A percentile compares a stretch with the other conserved stretches of the same genome.
Conservation (phyloP, 768 basidiomycete species). For the Pleurotus tuoliensis region DNA sequence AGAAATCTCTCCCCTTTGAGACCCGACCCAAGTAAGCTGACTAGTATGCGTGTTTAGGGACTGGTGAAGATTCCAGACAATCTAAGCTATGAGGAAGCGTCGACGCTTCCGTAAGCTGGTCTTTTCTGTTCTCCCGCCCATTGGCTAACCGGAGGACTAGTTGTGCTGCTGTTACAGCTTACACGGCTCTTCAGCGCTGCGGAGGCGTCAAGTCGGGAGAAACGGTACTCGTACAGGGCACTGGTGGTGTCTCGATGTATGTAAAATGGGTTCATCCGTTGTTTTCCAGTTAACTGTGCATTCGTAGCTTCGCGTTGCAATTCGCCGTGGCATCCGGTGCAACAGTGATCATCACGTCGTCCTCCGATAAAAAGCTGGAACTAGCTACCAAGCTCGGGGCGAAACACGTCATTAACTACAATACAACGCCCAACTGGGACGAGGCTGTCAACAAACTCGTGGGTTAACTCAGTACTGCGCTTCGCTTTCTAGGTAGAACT, state of each 20-base stretch:
- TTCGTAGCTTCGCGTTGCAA: slow-evolving; percentile 38
- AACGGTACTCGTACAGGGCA: slow-evolving; percentile 41
- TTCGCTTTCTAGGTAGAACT: background rate
- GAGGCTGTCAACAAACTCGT: slow-evolving; percentile 34
- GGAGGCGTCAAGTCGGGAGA: slow-evolving; percentile 41
- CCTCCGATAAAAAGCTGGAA: slow-evolving; percentile 43
- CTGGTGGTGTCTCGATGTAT: slow-evolving; percentile 40
- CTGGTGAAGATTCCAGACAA: slow-evolving; percentile 38
- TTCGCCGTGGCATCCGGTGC: slow-evolving; percentile 47
- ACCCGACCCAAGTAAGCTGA: background rate
- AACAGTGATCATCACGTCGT: slow-evolving; percentile 47
- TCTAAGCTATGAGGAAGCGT: slow-evolving; percentile 41
- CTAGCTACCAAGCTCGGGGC: slow-evolving; percentile 37
- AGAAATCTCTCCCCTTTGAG: background rate
- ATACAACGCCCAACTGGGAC: slow-evolving; percentile 45
- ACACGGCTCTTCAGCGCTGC: slow-evolving; percentile 38
- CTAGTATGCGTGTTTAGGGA: slow-evolving; percentile 11
- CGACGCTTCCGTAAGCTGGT: slow-evolving; percentile 34
- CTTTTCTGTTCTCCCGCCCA: no score
- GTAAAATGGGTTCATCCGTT: background rate
- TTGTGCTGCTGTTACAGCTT: slow-evolving; percentile 47
- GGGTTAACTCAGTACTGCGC: background rate
- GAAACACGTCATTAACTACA: slow-evolving; percentile 49
- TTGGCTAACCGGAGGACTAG: slow-evolving; percentile 7
- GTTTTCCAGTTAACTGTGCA: slow-evolving; percentile 13